Evolutionary conservation across 2,329 filamentous ascomycete genomes (phyloP), one percentile per base, ranked within the genome.

Genomic region (Arthrobotrys pseudoclavata): DNA sequence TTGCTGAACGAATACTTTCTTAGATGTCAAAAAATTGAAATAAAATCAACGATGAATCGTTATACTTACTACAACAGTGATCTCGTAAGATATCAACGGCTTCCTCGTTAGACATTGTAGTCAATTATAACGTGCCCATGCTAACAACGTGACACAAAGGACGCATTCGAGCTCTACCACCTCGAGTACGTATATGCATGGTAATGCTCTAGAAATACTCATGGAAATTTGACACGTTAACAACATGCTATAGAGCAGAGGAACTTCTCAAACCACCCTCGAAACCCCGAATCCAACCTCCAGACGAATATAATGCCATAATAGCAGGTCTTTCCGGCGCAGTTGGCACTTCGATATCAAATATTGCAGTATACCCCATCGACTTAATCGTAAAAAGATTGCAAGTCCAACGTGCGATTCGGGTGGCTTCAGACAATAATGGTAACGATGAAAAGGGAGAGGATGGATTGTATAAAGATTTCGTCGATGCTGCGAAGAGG

Each of bases 331-430:
- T 92, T 34, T 93, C 93, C 3, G 94, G 94, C 63, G 91, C 92
- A 4, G 85, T 90, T 0, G 93, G 93, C 40, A 91, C 92, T 0
- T 91, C 92, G 15, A 87, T 95, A 76, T 92, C 93, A 10, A 95
- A 94, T 81, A 87, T 93, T 55, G 84, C 90, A 68, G 90, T 92
- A 4, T 96, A 97, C 82, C 94, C 94, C 1, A 87, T 97, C 71
- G 91, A 93, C 81, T 88, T 96, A 50, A 89, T 96, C 79, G 91
- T 93, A 69, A 94, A 93, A 26, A 89, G 93, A 29, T 87, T 97
- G 55, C 93, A 96, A 84, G 91, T 93, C 2, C 92, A 96, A 84
- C 87, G 87, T 47, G 72, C 88, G 88, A 68, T 75, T 15, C 52
- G 22, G 3, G 77, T 52, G 20, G 26, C 50, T 29, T 18, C 29